Evolutionary conservation across 139 green algal species (phyloP), one percentile per base, ranked within the genome.

Genomic region (Gonium pectorale): DNA sequence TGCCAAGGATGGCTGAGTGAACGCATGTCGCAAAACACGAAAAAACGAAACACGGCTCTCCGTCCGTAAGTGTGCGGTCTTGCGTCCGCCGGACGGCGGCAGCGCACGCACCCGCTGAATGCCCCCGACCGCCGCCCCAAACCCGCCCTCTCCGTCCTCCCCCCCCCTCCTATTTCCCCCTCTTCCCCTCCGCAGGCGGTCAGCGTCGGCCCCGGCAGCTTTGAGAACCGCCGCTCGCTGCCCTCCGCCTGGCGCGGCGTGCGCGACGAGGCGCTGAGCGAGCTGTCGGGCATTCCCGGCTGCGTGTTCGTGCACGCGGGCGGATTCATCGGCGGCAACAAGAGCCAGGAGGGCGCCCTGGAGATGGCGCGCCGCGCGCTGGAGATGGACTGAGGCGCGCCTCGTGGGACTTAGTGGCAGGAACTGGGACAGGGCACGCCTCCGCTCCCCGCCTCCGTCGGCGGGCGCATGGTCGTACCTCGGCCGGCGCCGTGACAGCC

Each of bases 251-350:
- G 97, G 97, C 69, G 94, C 29, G 96, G 97, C 15, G 79, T 99
- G 78, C 88, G 97, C 0, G 97, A 98, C 80, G 91, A 93, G 5
- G 92, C 92, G 83, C 93, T 99, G 66, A 93, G 87, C 40, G 83
- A 93, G 60, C 85, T 89, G 21, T 79, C 79, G 29, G 96, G 96
- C 54, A 96, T 99, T 59, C 86, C 89, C 0, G 94, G 92, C 31
- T 92, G 95, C 62, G 91, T 98, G 46, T 99, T 99, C 92, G 94
- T 99, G 41, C 97, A 99, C 87, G 91, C 92, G 1, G 90, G 81
- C 2, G 97, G 96, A 4, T 99, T 99, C 92, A 99, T 99, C 77
- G 97, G 67, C 6, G 97, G 97, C 19, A 95, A 98, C 79, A 86
- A 78, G 49, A 92, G 85, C 0, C 82, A 87, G 64, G 91, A 92